These are phyloP conservation scores for Pichia pseudocactophila DNA, from an alignment of 805 yeast genomes.

Conservation along the genomic window DNA sequence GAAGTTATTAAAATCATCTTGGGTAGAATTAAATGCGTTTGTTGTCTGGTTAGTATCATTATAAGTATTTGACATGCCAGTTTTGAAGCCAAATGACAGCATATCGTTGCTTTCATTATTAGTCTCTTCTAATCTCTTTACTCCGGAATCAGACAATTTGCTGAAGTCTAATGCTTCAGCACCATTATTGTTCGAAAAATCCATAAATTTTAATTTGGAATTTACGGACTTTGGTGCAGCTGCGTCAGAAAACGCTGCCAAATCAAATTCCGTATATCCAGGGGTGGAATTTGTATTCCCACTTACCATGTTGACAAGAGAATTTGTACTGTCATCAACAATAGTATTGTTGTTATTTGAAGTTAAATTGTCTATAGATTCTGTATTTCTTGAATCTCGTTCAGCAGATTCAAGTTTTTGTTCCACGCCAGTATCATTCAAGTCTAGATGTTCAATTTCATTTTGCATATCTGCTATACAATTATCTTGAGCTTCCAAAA, in stretches of 20 bases:
- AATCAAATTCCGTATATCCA: background rate
- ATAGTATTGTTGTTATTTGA: slow-evolving; percentile 1
- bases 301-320: background rate
- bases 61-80: background rate
- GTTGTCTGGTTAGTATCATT: background rate
- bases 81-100: background rate
- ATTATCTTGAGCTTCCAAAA: slow-evolving; percentile 46
- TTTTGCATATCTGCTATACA: slow-evolving; percentile 34
- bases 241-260: slow-evolving; percentile 6
- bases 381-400: background rate
- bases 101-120: background rate
- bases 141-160: slow-evolving; percentile 4
- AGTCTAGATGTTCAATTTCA: slow-evolving; percentile 26
- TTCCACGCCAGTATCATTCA: slow-evolving; percentile 1
- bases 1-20: background rate
- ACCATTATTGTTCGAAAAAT: slow-evolving; percentile 1
- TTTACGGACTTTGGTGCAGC: background rate
- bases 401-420: background rate
- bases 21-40: background rate
- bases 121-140: background rate
- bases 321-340: background rate
- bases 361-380: slow-evolving; percentile 5
- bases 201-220: slow-evolving; percentile 8
- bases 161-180: slow-evolving; percentile 7
- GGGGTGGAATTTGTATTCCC: background rate